Conservation (phyloP, 2,329 filamentous ascomycete species). For the Colletotrichum cordylinicola region DNA sequence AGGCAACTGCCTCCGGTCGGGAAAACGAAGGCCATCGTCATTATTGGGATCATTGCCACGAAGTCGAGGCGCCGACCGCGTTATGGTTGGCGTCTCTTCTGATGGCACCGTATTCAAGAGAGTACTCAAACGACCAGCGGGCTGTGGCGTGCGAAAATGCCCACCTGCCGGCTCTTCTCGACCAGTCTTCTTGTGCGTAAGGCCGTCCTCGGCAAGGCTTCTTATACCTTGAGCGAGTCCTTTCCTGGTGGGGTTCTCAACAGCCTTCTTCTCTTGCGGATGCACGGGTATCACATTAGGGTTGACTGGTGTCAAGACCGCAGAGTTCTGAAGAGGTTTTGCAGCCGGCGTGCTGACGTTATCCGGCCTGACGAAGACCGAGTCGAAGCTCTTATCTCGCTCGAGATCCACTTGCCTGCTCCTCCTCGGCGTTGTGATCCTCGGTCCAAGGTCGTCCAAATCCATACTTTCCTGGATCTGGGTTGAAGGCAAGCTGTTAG, state of each 20-base stretch:
- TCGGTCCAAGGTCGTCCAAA: conserved; percentile 55
- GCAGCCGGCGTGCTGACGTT: conserved; percentile 21
- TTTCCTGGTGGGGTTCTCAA: conserved; percentile 22
- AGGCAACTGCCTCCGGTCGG: conserved; percentile 47
- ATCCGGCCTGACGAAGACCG: conserved; percentile 11
- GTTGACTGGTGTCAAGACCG: conserved; percentile 42
- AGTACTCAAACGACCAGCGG: conserved; percentile 35
- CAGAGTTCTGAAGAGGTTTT: conserved; percentile 24
- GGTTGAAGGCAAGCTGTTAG: conserved; percentile 28
- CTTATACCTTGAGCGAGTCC: conserved; percentile 43
- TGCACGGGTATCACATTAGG: conserved; percentile 34
- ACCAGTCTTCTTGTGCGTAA: conserved; percentile 25
- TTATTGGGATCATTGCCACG: conserved; percentile 21
- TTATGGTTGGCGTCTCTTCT: conserved; percentile 27
- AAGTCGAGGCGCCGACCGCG: conserved; percentile 28
- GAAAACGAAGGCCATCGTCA: conserved; percentile 35
- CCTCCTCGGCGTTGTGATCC: conserved; percentile 50
- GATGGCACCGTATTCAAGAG: conserved; percentile 37
- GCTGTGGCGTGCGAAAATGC: conserved; percentile 11
- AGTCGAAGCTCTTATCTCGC: background rate
- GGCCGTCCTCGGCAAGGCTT: conserved; percentile 55
- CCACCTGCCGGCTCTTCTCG: conserved; percentile 17
- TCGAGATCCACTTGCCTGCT: background rate
- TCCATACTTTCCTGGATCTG: conserved; percentile 62
- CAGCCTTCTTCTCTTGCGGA: conserved; percentile 26